Percentiles rank a stretch among this genome's conserved stretches.
phyloP scores from a whole-genome alignment of 352 stramenopile genomes.

The Phytopythium vexans region DNA sequence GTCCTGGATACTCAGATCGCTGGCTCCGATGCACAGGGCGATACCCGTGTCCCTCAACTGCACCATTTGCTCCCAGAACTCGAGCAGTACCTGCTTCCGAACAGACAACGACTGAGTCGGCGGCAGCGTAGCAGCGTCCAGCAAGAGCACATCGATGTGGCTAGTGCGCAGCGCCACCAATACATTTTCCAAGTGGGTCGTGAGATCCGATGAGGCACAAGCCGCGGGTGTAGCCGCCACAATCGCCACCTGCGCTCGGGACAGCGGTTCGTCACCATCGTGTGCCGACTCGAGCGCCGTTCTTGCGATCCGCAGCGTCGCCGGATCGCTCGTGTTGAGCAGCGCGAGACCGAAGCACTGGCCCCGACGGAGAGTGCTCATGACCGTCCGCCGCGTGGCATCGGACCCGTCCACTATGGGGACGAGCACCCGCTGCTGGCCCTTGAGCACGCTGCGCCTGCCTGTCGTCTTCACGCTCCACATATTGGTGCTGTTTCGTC shows the following conservation, averaged over 20 bases:
- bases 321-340: constrained; percentile 22
- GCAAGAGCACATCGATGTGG: constrained; percentile 40
- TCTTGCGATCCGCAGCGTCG: constrained; percentile 21
- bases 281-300: constrained; percentile 20
- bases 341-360: constrained; percentile 39
- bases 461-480: constrained; percentile 46
- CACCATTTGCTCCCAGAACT: constrained; percentile 43
- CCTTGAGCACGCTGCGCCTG: constrained; percentile 24
- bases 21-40: constrained; percentile 35
- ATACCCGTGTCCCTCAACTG: constrained; percentile 30
- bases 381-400: constrained; percentile 18
- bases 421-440: constrained; percentile 51
- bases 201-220: constrained; percentile 17
- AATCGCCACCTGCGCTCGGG: constrained; percentile 24
- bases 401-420: constrained; percentile 21
- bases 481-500: constrained; percentile 24
- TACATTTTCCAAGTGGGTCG: constrained; percentile 21
- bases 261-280: constrained; percentile 24
- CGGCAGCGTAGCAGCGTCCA: constrained; percentile 21
- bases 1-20: constrained; percentile 44
- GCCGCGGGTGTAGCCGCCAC: constrained; percentile 14
- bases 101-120: constrained; percentile 14
- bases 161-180: constrained; percentile 30
- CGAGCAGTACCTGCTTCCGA: constrained; percentile 38
- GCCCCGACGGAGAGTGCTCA: constrained; percentile 21